A percentile compares a stretch with the other conserved stretches of the same genome.
phyloP scores from a whole-genome alignment of 139 green algal species.

The Chlorella sp. region DNA sequence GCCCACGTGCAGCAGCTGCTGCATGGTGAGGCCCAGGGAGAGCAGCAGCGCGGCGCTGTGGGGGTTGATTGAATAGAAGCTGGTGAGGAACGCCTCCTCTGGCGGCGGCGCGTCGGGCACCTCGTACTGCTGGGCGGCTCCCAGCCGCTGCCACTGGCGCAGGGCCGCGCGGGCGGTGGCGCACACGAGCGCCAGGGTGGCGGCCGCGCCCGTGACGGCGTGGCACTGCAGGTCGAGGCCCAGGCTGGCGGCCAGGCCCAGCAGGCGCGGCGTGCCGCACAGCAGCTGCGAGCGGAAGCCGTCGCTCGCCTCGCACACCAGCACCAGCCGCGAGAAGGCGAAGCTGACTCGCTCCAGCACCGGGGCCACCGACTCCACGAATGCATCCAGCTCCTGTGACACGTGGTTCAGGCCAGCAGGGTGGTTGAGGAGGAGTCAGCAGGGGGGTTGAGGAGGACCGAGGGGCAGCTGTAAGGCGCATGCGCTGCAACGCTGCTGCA shows the following conservation, averaged over 20 bases:
- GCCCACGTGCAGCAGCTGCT: slow-evolving; percentile 33
- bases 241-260: background rate
- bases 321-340: slow-evolving; percentile 24
- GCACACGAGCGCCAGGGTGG: background rate
- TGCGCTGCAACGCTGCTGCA: background rate
- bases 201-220: background rate
- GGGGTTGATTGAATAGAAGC: slow-evolving; percentile 41
- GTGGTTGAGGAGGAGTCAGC: background rate
- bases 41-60: slow-evolving; percentile 37
- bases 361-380: slow-evolving; percentile 7
- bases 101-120: slow-evolving; percentile 7
- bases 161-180: background rate
- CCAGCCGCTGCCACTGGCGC: background rate
- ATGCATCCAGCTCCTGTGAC: slow-evolving; percentile 23
- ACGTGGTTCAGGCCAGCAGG: no score
- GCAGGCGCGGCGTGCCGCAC: slow-evolving; percentile 17
- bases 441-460: background rate
- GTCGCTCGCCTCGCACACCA: slow-evolving; percentile 23
- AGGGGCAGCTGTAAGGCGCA: background rate
- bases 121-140: slow-evolving; percentile 9
- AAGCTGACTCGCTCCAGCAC: slow-evolving; percentile 19
- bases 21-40: slow-evolving; percentile 17
- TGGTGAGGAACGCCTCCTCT: slow-evolving; percentile 29
- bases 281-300: slow-evolving; percentile 31
- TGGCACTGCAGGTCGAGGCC: slow-evolving; percentile 24